Conservation (phyloP, 179 eudicot species). For the Pouteria campechiana region DNA sequence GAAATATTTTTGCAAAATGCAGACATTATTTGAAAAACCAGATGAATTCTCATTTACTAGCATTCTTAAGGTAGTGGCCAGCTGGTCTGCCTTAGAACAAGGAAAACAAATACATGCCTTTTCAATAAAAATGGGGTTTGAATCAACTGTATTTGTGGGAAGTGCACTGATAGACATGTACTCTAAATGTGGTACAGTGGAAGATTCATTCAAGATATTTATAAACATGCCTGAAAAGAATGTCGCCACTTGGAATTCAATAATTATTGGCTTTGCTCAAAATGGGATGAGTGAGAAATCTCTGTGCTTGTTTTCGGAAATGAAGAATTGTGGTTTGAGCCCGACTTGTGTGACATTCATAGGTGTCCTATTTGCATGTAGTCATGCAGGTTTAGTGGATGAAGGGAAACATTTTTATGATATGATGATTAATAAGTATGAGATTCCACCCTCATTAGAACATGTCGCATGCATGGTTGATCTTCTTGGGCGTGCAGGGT, state of each 20-base stretch:
- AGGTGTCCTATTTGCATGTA: constrained; percentile 60
- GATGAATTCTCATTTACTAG: constrained; percentile 63
- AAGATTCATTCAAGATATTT: constrained; percentile 32
- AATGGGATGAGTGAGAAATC: constrained; percentile 54
- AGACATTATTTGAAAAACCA: constrained; percentile 16
- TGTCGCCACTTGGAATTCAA: constrained; percentile 63
- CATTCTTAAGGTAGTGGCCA: constrained; percentile 54
- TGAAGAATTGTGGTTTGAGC: constrained; percentile 18
- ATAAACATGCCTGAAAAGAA: constrained; percentile 34
- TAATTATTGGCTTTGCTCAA: constrained; percentile 56
- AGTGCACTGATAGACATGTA: constrained; percentile 71
- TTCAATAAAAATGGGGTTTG: constrained; percentile 41
- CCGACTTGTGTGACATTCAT: constrained; percentile 49
- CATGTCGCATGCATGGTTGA: constrained; percentile 74
- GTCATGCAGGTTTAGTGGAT: constrained; percentile 56
- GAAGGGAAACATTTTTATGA: constrained; percentile 39
- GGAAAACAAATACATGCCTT: constrained; percentile 69
- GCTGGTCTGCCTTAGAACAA: constrained; percentile 44
- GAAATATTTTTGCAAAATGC: constrained; percentile 45
- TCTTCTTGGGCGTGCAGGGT: constrained; percentile 63
- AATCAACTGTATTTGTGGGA: constrained; percentile 43
- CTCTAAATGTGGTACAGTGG: constrained; percentile 58
- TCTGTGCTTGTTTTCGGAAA: constrained; percentile 29
- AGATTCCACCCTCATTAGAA: constrained; percentile 45
- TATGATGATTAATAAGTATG: constrained; percentile 41